Conservation (phyloP, 371 early-diverging fungal species). For the Actinomucor elegans region DNA sequence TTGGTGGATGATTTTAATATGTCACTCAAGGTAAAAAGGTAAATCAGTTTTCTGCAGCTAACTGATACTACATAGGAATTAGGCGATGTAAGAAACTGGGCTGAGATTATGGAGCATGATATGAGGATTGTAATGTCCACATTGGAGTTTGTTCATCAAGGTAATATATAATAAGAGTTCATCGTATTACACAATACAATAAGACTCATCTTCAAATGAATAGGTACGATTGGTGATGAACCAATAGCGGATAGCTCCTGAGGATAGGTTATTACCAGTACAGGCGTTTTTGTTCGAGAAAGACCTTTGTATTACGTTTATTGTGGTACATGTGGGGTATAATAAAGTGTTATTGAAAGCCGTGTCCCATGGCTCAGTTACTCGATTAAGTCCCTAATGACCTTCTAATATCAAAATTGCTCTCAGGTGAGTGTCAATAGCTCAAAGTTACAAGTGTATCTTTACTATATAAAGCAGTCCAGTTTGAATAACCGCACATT, state of each 20-base stretch:
- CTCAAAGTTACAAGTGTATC: too few relatives aligned
- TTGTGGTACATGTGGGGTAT: conserved; percentile 18
- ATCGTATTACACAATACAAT: neutral
- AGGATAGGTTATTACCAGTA: neutral
- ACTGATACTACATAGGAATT: conserved; percentile 55
- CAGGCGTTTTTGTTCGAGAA: too few relatives aligned
- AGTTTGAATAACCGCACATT: too few relatives aligned
- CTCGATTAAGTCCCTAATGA: too few relatives aligned
- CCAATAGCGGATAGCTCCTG: conserved; percentile 3
- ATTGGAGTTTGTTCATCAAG: conserved; percentile 32
- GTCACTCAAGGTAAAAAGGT: conserved; percentile 53
- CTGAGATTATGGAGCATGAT: conserved; percentile 51
- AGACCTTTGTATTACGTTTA: neutral
- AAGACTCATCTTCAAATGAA: neutral
- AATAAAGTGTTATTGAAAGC: neutral
- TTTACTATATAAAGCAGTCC: too few relatives aligned
- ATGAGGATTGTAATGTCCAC: conserved; percentile 33
- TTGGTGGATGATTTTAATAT: conserved; percentile 61
- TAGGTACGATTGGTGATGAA: conserved; percentile 15
- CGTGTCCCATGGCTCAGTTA: too few relatives aligned
- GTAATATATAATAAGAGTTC: conserved; percentile 2
- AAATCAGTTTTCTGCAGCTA: neutral
- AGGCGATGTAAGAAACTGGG: conserved; percentile 85
- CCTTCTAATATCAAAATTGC: too few relatives aligned
- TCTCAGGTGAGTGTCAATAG: too few relatives aligned